Evolutionary conservation across 2,329 filamentous ascomycete species (phyloP), one percentile per base, ranked within the genome.

Genomic region (Ophiostoma sp.): DNA sequence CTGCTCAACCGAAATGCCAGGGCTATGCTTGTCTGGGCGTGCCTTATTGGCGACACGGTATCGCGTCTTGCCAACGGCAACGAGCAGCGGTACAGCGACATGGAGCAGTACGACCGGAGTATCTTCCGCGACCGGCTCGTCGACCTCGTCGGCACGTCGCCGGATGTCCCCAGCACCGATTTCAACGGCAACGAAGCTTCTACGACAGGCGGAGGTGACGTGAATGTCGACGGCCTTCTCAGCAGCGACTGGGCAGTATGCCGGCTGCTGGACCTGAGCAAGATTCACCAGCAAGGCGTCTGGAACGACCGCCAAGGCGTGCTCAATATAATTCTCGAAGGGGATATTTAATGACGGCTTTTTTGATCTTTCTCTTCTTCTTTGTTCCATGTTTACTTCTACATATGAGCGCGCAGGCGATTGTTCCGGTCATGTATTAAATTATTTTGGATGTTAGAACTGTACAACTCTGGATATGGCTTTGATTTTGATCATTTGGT

Each of bases 1-100:
- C 36, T 69, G 41, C 48, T 15, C 36, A 68, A 72, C 67, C 64
- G 20, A 35, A 57, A 60, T 20, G 66, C 67, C 10, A 69, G 74
- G 52, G 69, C 77, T 1, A 71, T 77, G 8, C 62, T 78, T 36
- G 69, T 78, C 10, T 78, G 76, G 76, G 68, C 75, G 2, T 76
- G 75, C 62, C 71, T 79, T 2, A 68, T 79, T 1, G 77, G 76
- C n/a, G 74, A 76, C 69, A 44, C 73, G 0, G 68, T 77, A 10
- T 76, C 77, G 13, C 73, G 73, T 60, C 68, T 74, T 3, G 76
- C 74, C 31, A 74, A 76, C 70, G 35, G 68, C 68, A 76, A 75
- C 69, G 76, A 77, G 67, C 57, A 71, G 62, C 74, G 74, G 36
- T 20, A 60, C 44, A 68, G 41, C 15, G 52, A 60, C 13, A 68